Conservation (phyloP, 495 filamentous ascomycete species). For the Polyplosphaeria fusca region DNA sequence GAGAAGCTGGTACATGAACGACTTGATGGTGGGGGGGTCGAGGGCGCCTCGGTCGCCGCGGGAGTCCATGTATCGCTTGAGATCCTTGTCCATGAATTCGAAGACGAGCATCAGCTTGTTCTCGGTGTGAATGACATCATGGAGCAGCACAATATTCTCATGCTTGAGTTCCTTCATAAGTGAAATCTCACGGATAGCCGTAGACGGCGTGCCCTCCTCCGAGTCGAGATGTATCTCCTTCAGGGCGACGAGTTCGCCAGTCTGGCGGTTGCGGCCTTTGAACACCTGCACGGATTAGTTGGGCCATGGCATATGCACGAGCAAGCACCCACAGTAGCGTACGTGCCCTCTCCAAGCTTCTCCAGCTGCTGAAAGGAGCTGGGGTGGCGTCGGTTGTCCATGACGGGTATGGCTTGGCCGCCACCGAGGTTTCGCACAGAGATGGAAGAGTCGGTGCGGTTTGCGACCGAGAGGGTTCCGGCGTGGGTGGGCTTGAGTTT, state of each 20-base stretch:
- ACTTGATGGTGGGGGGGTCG: slow-evolving; percentile 82
- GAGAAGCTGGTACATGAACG: slow-evolving; percentile 97
- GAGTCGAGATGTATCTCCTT: slow-evolving; percentile 99
- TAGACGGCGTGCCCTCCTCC: slow-evolving; percentile 94
- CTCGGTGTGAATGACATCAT: slow-evolving; percentile 89
- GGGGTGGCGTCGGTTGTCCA: slow-evolving; percentile 81
- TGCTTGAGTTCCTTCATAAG: slow-evolving; percentile 94
- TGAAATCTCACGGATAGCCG: slow-evolving; percentile 93
- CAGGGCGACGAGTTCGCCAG: slow-evolving; percentile 64
- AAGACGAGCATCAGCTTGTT: slow-evolving; percentile 94
- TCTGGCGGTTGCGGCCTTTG: slow-evolving; percentile 46
- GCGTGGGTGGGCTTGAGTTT: slow-evolving; percentile 42
- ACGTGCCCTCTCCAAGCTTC: slow-evolving; percentile 96
- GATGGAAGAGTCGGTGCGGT: slow-evolving; percentile 44
- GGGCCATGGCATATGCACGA: background rate
- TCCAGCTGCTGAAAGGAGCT: slow-evolving; percentile 98
- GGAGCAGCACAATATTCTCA: slow-evolving; percentile 87
- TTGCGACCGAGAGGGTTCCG: slow-evolving; percentile 39
- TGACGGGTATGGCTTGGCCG: slow-evolving; percentile 45
- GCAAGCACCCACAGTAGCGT: slow-evolving; percentile 73
- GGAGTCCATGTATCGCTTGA: slow-evolving; percentile 98
- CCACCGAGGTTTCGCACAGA: slow-evolving; percentile 39
- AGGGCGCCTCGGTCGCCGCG: slow-evolving; percentile 89
- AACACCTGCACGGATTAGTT: slow-evolving; percentile 39
- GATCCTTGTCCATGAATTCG: slow-evolving; percentile 85